Percentiles rank a stretch among this genome's conserved stretches.
Evolutionary conservation across 2,329 filamentous ascomycete species (phyloP).

Genomic region (Fusarium siculi): DNA sequence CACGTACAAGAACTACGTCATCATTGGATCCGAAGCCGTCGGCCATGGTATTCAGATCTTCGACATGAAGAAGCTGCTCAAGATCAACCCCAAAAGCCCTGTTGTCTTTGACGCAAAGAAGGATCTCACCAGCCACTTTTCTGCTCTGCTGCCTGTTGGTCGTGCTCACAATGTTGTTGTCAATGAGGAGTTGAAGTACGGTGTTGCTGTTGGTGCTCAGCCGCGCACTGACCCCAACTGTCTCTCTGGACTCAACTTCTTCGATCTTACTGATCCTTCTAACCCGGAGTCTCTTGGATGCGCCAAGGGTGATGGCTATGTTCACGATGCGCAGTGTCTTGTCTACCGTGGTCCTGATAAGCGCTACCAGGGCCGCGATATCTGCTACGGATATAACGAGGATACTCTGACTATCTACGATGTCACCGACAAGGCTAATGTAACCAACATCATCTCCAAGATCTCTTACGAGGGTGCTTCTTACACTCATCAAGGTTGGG

Average conservation of each 20-base stretch:
- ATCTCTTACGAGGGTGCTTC: constrained; percentile 66
- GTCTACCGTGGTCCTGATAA: constrained; percentile 63
- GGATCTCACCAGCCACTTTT: constrained; percentile 52
- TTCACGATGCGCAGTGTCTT: constrained; percentile 70
- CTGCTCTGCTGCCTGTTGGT: constrained; percentile 49
- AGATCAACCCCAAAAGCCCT: constrained; percentile 54
- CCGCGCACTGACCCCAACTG: constrained; percentile 55
- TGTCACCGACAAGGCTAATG: constrained; percentile 59
- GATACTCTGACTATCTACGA: constrained; percentile 65
- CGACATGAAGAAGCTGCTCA: constrained; percentile 65
- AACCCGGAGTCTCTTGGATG: constrained; percentile 65
- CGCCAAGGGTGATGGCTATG: constrained; percentile 65
- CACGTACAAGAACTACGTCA: constrained; percentile 50
- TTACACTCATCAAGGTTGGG: constrained; percentile 69
- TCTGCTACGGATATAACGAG: constrained; percentile 68
- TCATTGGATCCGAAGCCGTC: constrained; percentile 57
- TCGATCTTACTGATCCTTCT: constrained; percentile 64
- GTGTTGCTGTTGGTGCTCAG: constrained; percentile 56
- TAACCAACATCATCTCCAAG: constrained; percentile 59
- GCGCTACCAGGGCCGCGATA: constrained; percentile 59
- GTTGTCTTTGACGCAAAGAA: constrained; percentile 47
- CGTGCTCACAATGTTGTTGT: constrained; percentile 64
- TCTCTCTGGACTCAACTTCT: constrained; percentile 64
- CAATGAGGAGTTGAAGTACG: constrained; percentile 59
- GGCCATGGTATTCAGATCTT: constrained; percentile 72